Conservation (phyloP, 2,329 filamentous ascomycete genomes). For the Cryphonectria naterciae region DNA sequence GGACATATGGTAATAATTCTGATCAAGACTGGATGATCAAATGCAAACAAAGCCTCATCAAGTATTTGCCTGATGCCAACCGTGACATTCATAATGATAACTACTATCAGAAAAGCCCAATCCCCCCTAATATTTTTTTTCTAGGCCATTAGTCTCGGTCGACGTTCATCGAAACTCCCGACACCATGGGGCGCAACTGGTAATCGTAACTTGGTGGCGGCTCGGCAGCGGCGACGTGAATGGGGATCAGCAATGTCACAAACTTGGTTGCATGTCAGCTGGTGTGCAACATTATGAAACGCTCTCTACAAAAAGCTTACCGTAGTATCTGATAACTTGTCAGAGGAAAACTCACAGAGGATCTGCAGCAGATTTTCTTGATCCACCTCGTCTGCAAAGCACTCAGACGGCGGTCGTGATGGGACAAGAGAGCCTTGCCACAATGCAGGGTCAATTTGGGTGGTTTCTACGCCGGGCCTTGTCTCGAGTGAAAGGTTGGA, state of each 20-base stretch:
- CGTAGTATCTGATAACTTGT: neutral
- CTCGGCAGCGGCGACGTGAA: neutral
- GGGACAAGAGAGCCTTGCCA: neutral
- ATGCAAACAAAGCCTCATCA: no score
- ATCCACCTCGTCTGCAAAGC: neutral
- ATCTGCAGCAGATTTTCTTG: neutral
- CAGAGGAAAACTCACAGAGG: constrained; percentile 6
- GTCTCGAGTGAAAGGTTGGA: neutral
- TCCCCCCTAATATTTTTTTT: neutral
- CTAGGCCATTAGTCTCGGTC: neutral
- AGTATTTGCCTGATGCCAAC: no score
- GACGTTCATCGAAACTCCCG: neutral
- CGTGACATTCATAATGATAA: no score
- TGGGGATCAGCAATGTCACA: neutral
- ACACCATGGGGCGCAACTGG: neutral
- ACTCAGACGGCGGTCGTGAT: neutral
- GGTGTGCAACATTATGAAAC: neutral
- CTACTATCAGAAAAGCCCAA: neutral
- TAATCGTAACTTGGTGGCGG: constrained; percentile 2
- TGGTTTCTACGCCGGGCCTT: neutral
- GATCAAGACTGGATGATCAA: no score
- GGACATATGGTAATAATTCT: no score
- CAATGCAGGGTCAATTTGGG: neutral
- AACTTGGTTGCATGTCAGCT: neutral
- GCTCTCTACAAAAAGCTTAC: neutral